Evolutionary conservation across 768 basidiomycete genomes (phyloP).

Genomic region (Auriscalpium orientale): DNA sequence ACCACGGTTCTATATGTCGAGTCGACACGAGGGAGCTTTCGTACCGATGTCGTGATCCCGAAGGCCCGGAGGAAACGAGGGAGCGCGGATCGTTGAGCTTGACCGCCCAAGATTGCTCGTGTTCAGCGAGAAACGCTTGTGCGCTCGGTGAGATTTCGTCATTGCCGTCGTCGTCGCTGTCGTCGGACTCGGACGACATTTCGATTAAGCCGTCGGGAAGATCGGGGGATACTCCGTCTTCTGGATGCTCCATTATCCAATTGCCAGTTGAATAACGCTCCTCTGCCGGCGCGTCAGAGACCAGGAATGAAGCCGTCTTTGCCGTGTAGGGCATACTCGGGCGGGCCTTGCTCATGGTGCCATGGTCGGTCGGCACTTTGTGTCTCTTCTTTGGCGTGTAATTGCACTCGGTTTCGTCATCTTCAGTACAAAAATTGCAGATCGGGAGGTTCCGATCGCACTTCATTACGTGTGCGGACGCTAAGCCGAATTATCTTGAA

Average conservation of each 20-base stretch:
- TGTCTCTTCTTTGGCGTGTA: slow-evolving; percentile 68
- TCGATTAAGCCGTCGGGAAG: slow-evolving; percentile 5
- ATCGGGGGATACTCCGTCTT: slow-evolving; percentile 4
- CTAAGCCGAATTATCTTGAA: slow-evolving; percentile 2
- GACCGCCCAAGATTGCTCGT: neutral
- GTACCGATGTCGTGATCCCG: slow-evolving; percentile 6
- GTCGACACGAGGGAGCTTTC: slow-evolving; percentile 2
- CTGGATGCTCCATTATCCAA: slow-evolving; percentile 17
- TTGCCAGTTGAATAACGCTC: slow-evolving; percentile 24
- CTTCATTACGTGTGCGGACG: slow-evolving; percentile 25
- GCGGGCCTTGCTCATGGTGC: slow-evolving; percentile 25
- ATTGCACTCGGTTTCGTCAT: slow-evolving; percentile 49
- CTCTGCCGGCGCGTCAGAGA: slow-evolving; percentile 31
- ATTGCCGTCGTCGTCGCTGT: slow-evolving; percentile 11
- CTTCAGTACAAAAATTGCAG: slow-evolving; percentile 59
- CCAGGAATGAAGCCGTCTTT: slow-evolving; percentile 42
- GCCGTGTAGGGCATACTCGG: slow-evolving; percentile 34
- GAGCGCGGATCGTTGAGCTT: neutral
- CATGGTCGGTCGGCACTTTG: slow-evolving; percentile 42
- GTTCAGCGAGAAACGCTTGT: neutral
- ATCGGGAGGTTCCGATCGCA: slow-evolving; percentile 67
- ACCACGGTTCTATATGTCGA: slow-evolving; percentile 50
- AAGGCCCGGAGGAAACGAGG: neutral
- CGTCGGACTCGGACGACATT: slow-evolving; percentile 13
- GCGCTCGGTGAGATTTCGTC: slow-evolving; percentile 1